Evolutionary conservation across 75 land plant genomes (phyloP), one percentile per base, ranked within the genome.

Genomic region (Sequoia sempervirens): DNA sequence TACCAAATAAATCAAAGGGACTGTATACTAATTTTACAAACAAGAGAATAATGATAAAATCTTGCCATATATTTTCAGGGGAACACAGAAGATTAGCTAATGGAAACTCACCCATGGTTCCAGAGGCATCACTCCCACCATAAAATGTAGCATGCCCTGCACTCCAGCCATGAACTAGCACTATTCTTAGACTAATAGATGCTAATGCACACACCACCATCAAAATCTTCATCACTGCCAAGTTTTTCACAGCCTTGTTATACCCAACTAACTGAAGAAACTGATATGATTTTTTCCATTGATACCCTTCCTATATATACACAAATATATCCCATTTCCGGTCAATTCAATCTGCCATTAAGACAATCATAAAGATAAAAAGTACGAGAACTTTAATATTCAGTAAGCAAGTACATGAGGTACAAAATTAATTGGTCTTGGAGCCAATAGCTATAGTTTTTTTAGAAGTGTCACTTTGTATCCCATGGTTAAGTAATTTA

Each of bases 131-230:
- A 34, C 41, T 38, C 26, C 79, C 79, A 17, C 76, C 76, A 36
- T 74, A 74, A 37, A 74, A 74, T 74, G 76, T 74, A 74, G 76
- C 76, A 74, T 74, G 76, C 15, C 40, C 76, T 74, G 76, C 41
- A 74, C 3, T 36, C 43, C 43, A 74, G 1, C 23, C 41, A 38
- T 15, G 7, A 28, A 15, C 76, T 74, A 74, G 20, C 17, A 3
- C 76, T 38, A 4, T 12, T 74, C 8, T 32, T 38, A 40, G 0
- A 37, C 17, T 38, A 37, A 38, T 38, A 17, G 26, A 75, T 20
- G 23, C 43, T 20, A 75, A 75, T 37, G 13, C 79, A 40, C 23
- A 20, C 10, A 37, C 20, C 41, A 75, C 20, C 46, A 40, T 20
- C 41, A 75, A 38, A 75, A 17, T 40, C 43, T 37, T 75, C 43